Base-by-base conservation (phyloP, 495 filamentous ascomycete species). In the Symbiotaphrina buchneri region DNA sequence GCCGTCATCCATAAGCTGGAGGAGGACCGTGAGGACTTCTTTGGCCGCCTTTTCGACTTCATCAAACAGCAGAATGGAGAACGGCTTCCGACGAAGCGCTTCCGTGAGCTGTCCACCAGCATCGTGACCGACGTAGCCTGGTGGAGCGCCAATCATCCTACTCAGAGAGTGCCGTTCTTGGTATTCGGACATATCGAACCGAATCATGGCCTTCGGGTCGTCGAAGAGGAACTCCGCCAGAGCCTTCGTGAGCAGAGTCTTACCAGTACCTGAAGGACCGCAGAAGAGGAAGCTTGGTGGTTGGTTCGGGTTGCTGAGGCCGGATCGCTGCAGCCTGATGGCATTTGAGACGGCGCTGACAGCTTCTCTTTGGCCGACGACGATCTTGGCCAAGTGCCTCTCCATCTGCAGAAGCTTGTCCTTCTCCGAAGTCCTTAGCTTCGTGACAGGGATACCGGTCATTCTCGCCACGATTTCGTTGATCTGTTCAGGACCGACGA, bases 131-230 rank as follows among this genome's bases (percentile, higher is more conserved):
- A 97, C 82, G 43, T 97, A 97, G 40, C 87, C 87, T 5, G 87
- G 87, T 10, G 87, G 87, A 6, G 87, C 85, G 44, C 87, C 87
- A 41, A 97, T 97, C 76, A 97, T 92, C 36, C 87, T 74, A 43
- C 79, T 90, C 16, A 97, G 69, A 1, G 84, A 80, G 53, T 97
- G 87, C 6, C 84, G 77, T 52, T 97, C 87, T 52, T 95, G 90
- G 52, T 97, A 97, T 49, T 97, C 87, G 5, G 87, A 95, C 87
- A 97, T 97, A 53, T 97, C 87, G 58, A 97, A 84, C 10, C 87
- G 79, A 45, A 97, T 91, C 87, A 97, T 97, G 11, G 83, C 57
- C 60, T 93, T 93, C 10, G 87, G 62, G 44, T 97, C 87, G 46
- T 97, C 87, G 53, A 97, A 97, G 21, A 97, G 63, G 60, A 97